phyloP scores from a whole-genome alignment of 2,329 filamentous ascomycete genomes.

The Piedraia hortae region DNA sequence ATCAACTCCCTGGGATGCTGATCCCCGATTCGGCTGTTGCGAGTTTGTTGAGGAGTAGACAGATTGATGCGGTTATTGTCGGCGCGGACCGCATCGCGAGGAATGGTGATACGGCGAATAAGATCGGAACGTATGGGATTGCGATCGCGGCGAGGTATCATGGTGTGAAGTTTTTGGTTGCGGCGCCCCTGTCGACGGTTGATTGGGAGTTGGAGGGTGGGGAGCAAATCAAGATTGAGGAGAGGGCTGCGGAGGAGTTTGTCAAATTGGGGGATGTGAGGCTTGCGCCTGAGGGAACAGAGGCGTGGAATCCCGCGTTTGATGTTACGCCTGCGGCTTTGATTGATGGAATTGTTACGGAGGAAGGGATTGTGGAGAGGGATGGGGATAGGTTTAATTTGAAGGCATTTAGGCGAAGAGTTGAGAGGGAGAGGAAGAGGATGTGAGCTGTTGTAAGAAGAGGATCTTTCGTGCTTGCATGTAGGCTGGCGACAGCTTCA shows the following conservation, averaged over 20 bases:
- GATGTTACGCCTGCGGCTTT: slow-evolving; percentile 73
- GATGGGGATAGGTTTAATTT: slow-evolving; percentile 34
- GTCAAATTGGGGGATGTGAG: slow-evolving; percentile 49
- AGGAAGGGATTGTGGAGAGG: slow-evolving; percentile 68
- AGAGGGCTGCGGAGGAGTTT: slow-evolving; percentile 56
- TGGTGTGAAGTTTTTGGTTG: slow-evolving; percentile 79
- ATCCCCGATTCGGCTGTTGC: slow-evolving; percentile 95
- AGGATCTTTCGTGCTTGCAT: no score
- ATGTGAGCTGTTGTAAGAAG: no score
- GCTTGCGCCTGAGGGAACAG: slow-evolving; percentile 48
- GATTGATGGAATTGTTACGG: slow-evolving; percentile 85
- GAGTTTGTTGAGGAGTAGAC: slow-evolving; percentile 43
- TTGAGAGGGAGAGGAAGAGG: no score
- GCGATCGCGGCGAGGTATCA: slow-evolving; percentile 77
- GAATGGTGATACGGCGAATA: slow-evolving; percentile 95
- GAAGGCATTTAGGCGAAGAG: no score
- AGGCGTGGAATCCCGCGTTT: slow-evolving; percentile 91
- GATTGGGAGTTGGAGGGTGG: slow-evolving; percentile 59
- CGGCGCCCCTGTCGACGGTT: slow-evolving; percentile 81
- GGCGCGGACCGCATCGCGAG: slow-evolving; percentile 85
- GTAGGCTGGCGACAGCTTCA: no score
- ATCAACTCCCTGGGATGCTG: slow-evolving; percentile 68
- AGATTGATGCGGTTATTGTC: slow-evolving; percentile 69
- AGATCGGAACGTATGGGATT: slow-evolving; percentile 83
- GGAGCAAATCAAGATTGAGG: slow-evolving; percentile 63